phyloP scores from a whole-genome alignment of 169 alveolate genomes.

The Plasmodium cynomolgi region DNA sequence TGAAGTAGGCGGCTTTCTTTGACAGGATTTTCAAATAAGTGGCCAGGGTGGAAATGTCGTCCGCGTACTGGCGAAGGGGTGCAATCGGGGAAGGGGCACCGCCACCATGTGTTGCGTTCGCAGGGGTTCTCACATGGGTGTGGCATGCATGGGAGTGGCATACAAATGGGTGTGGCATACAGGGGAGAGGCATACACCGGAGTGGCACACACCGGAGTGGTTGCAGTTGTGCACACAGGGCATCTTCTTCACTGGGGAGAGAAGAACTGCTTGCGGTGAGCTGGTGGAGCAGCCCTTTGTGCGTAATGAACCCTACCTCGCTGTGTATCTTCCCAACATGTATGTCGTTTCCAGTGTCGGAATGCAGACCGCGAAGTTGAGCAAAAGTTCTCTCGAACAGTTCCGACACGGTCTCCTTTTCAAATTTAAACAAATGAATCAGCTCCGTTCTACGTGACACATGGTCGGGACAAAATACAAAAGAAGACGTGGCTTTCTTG shows the following conservation, averaged over 20 bases:
- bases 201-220: background rate
- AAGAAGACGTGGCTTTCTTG: constrained; percentile 40
- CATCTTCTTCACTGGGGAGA: background rate
- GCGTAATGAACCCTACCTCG: constrained; percentile 14
- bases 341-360: background rate
- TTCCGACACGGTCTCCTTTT: constrained; percentile 9
- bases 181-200: background rate
- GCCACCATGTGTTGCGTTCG: no score
- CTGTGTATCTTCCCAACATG: constrained; percentile 1
- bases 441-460: constrained; percentile 9
- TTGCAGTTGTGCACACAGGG: background rate
- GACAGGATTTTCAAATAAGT: constrained; percentile 32
- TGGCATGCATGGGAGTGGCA: no score
- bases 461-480: constrained; percentile 16
- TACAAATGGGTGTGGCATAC: no score
- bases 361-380: background rate
- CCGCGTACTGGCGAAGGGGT: background rate
- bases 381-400: background rate
- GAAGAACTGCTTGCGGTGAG: background rate
- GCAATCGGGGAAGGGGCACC: background rate
- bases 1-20: constrained; percentile 33
- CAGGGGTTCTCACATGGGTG: no score
- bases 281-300: no score
- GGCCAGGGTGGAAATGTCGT: background rate
- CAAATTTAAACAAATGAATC: constrained; percentile 35